Evolutionary conservation across 2,329 filamentous ascomycete species (phyloP).

Genomic region (Claviceps maximensis): DNA sequence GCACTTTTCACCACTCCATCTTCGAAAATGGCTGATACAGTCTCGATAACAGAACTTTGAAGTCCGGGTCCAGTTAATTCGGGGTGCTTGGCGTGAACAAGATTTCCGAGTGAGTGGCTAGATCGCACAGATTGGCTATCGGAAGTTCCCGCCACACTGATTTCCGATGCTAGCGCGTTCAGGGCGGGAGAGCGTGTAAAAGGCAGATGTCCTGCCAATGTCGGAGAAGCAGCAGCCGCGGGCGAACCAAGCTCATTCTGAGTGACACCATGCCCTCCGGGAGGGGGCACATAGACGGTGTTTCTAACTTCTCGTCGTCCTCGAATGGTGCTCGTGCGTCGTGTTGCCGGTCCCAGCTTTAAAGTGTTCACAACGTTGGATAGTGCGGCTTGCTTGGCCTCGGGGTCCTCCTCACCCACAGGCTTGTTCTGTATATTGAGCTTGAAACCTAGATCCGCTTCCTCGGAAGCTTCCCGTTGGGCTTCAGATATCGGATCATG

Average conservation of each 20-base stretch:
- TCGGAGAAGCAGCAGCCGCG: slow-evolving; percentile 7
- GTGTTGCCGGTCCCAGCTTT: slow-evolving; percentile 50
- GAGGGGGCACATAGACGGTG: slow-evolving; percentile 63
- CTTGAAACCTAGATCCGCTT: slow-evolving; percentile 57
- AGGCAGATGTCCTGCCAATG: slow-evolving; percentile 4
- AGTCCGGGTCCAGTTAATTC: slow-evolving; percentile 70
- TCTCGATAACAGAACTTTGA: slow-evolving; percentile 83
- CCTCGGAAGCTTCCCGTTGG: slow-evolving; percentile 49
- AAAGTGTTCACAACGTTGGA: slow-evolving; percentile 65
- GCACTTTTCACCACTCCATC: slow-evolving; percentile 57
- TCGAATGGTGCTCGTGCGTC: slow-evolving; percentile 63
- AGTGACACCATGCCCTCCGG: background rate
- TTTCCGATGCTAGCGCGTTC: slow-evolving; percentile 48
- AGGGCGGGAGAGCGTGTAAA: slow-evolving; percentile 32
- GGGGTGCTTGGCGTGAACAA: slow-evolving; percentile 62
- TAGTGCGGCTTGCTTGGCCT: slow-evolving; percentile 58
- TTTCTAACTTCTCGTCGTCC: slow-evolving; percentile 86
- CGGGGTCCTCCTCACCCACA: slow-evolving; percentile 63
- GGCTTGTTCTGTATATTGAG: slow-evolving; percentile 69
- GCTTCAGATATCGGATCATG: slow-evolving; percentile 59
- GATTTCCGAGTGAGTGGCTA: slow-evolving; percentile 61
- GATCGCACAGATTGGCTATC: slow-evolving; percentile 90
- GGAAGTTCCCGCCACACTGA: slow-evolving; percentile 45
- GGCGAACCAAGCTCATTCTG: background rate
- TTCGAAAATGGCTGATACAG: slow-evolving; percentile 74